Percentiles rank a stretch among this genome's conserved stretches.
Evolutionary conservation across 345 rosid species (phyloP).

Genomic region (Eucalyptus pumila): DNA sequence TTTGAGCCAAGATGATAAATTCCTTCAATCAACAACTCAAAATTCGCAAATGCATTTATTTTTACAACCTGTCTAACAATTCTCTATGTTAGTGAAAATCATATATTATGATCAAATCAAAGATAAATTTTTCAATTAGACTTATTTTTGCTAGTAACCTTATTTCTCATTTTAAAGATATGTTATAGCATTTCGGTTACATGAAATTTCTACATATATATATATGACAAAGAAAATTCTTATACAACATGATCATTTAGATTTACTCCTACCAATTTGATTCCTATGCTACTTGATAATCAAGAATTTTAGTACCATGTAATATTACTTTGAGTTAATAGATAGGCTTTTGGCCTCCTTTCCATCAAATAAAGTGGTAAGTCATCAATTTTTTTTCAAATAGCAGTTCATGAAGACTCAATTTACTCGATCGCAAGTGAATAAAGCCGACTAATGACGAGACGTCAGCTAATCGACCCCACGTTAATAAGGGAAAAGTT

Average conservation of each 20-base stretch:
- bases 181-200: rapidly evolving
- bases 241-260: neutral
- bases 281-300: neutral
- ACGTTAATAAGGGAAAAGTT: neutral
- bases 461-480: too few species aligned
- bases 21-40: neutral
- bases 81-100: neutral
- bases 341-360: neutral
- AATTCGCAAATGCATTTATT: neutral
- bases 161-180: neutral
- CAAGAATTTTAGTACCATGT: neutral
- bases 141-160: neutral
- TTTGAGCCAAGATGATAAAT: neutral
- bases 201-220: too few species aligned
- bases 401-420: neutral
- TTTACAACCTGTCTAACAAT: neutral
- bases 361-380: too few species aligned
- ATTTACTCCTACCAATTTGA: neutral
- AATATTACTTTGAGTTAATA: neutral
- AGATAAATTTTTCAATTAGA: neutral
- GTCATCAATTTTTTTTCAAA: neutral
- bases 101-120: neutral
- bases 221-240: neutral
- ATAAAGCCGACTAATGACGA: too few species aligned
- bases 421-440: neutral